phyloP scores from a whole-genome alignment of 108 stramenopile genomes.

The Ochromonas danica region DNA sequence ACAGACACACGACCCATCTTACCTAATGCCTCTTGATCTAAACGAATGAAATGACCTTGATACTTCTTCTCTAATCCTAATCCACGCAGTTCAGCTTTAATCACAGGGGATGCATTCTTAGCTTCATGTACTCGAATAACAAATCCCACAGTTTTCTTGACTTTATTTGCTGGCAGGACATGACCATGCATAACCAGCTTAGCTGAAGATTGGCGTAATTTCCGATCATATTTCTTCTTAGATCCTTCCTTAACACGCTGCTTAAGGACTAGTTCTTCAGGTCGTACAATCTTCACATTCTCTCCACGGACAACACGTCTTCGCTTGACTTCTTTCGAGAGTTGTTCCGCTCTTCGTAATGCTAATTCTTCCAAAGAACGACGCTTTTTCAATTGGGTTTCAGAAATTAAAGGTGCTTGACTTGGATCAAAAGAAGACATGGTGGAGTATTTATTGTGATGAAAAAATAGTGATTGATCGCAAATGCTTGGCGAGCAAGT shows the following conservation, averaged over 20 bases:
- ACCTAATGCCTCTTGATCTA: slow-evolving; percentile 9
- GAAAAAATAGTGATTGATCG: too few relatives aligned
- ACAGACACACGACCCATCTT: too few relatives aligned
- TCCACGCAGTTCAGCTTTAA: slow-evolving; percentile 8
- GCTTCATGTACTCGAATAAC: slow-evolving; percentile 8
- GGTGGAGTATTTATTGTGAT: too few relatives aligned
- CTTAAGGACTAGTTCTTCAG: neutral
- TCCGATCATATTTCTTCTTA: neutral
- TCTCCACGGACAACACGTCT: neutral
- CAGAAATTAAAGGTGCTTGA: slow-evolving; percentile 21
- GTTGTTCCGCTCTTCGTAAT: neutral
- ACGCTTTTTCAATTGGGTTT: slow-evolving; percentile 16
- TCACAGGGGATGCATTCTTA: neutral
- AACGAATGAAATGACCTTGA: neutral
- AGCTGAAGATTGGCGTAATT: neutral
- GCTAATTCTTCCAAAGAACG: slow-evolving; percentile 22
- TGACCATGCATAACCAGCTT: too few relatives aligned
- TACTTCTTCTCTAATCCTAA: slow-evolving; percentile 30
- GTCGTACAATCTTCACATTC: neutral
- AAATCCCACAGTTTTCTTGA: slow-evolving; percentile 22
- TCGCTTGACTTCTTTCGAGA: slow-evolving; percentile 1
- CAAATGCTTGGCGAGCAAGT: too few relatives aligned
- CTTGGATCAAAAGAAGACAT: slow-evolving; percentile 16
- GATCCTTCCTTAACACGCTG: neutral
- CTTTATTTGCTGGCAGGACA: neutral